Evolutionary conservation across 306 rosid species (phyloP), one percentile per base, ranked within the genome.

Genomic region (Cyclanthera cordifolia): DNA sequence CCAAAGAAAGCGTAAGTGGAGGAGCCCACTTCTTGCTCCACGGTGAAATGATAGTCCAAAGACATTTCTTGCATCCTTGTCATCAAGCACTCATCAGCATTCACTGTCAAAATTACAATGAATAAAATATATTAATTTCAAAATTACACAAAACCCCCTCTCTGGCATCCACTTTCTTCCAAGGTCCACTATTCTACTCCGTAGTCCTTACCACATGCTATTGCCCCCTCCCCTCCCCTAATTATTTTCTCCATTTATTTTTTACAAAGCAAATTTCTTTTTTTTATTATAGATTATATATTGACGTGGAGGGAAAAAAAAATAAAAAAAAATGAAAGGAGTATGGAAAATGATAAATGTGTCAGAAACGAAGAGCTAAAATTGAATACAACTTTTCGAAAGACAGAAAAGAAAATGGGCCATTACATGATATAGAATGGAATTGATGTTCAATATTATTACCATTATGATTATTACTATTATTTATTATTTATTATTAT

Each of bases 31-130:
- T 85, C 87, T 73, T 85, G 90, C 74, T 85, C 90, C 17, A 87
- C 93, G 0, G 89, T 87, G 43, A 87, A 87, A 82, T 87, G 93
- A 82, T 84, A 87, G 77, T 87, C 85, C 75, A 87, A 70, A 30
- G 93, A 84, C 93, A 87, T 87, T 76, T 87, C 87, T 82, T 87
- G 93, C 81, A 85, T 85, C 58, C 90, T 83, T 4, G 90, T 85
- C 90, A 85, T 81, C 84, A 83, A 69, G 70, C 87, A 85, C 70
- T 83, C 87, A 41, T 81, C 27, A 7, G 90, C 73, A 57, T 85
- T 85, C 71, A 85, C 90, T 85, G 84, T 6, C 17, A 9, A 58
- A 54, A 34, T 32, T 32, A 32, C 3, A 0, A 15, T 4, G 23
- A 23, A 45, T 45, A 50, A 27, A 27, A 27, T 1, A 27, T 27